Evolutionary conservation across 148 eudicot species (phyloP), one percentile per base, ranked within the genome.

Genomic region (Camellia sinensis): DNA sequence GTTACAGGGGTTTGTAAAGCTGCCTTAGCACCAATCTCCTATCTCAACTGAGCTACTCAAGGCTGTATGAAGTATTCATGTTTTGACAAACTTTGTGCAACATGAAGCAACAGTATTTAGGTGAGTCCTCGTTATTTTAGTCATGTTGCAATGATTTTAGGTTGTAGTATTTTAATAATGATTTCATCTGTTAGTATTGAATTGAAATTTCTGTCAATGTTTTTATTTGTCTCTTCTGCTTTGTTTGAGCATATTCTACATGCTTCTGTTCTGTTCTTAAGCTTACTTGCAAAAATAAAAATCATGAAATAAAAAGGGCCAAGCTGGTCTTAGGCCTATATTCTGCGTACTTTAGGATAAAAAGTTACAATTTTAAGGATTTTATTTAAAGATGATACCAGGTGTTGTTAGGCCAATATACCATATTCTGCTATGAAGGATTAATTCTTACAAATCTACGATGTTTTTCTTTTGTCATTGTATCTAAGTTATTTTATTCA

Each of bases 101-200:
- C 40, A 50, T 71, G 12, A 71, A 48, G 75, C 60, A 71, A 15
- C 59, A 43, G 52, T 17, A 71, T 71, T 71, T 71, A 60, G 52
- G 75, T 71, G 59, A 71, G 75, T 71, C 41, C 60, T 3, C 17
- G 29, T 22, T 48, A 48, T 71, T 71, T 17, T 71, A 50, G 41
- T 46, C 75, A 53, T 44, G 56, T 70, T 43, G 53, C 50, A 70
- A 70, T 70, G 11, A 18, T 2, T 44, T 14, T 66, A 66, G 44
- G 17, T 40, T 46, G 2, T 44, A 5, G 14, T 45, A 3, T 18
- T 44, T 13, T 70, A 11, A 41, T n/a, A 70, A 70, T 11, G 54
- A 44, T 22, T 70, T 44, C 73, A 70, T 70, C 54, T 5, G 17
- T 67, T 41, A 13, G 7, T 67, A 67, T 10, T 43, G 57, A n/a